Percentiles rank a stretch among this genome's conserved stretches.
Evolutionary conservation across 345 rosid genomes (phyloP).

Genomic region (Citrus maxima): DNA sequence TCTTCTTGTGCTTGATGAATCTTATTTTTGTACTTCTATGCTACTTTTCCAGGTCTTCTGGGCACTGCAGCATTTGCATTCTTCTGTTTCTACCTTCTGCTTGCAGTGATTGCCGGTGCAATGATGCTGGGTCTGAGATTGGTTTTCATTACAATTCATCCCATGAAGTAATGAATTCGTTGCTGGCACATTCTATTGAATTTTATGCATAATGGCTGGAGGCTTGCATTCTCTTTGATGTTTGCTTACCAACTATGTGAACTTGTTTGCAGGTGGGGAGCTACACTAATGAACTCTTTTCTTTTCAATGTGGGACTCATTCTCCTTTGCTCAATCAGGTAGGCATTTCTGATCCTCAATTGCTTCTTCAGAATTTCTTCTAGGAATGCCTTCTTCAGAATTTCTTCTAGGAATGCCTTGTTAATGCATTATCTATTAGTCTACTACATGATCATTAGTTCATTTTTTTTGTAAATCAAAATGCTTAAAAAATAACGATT

Average conservation of each 20-base stretch:
- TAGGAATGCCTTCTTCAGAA: neutral
- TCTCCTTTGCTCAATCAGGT: constrained; percentile 96
- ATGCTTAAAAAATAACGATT: neutral
- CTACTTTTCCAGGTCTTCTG: constrained; percentile 67
- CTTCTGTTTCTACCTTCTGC: constrained; percentile 94
- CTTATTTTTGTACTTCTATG: constrained; percentile 13
- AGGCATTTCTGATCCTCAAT: constrained; percentile 10
- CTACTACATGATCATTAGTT: neutral
- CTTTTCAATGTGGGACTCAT: constrained; percentile 98
- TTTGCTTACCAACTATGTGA: constrained; percentile 24
- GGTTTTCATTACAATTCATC: constrained; percentile 86
- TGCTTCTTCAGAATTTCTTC: neutral
- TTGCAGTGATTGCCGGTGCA: constrained; percentile 95
- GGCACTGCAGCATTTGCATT: constrained; percentile 95
- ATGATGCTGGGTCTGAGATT: constrained; percentile 96
- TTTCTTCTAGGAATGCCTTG: neutral
- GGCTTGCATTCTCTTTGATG: constrained; percentile 5
- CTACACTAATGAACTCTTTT: constrained; percentile 95
- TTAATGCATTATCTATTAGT: neutral
- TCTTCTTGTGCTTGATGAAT: neutral
- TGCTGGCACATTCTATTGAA: constrained; percentile 14
- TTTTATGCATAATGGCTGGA: neutral
- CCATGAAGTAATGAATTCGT: constrained; percentile 73
- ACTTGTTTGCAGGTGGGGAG: constrained; percentile 86
- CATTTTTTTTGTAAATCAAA: neutral